Conservation (phyloP, 2,329 filamentous ascomycete genomes). For the Penicillium sp. region DNA sequence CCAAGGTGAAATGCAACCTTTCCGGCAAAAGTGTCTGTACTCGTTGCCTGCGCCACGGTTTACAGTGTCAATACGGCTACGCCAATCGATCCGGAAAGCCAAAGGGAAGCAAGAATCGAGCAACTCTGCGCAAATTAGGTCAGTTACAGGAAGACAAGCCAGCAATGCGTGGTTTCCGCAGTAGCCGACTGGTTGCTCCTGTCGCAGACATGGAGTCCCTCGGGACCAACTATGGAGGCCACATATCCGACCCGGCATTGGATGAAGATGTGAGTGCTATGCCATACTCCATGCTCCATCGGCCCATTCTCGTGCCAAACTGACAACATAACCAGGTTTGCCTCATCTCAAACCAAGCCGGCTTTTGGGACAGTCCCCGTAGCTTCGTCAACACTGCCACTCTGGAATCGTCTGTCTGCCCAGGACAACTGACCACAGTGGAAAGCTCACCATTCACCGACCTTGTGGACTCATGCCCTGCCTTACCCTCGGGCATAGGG, state of each 20-base stretch:
- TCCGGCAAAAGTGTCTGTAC: constrained; percentile 39
- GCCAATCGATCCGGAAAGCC: constrained; percentile 43
- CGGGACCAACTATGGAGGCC: constrained; percentile 3
- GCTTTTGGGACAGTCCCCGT: constrained; percentile 31
- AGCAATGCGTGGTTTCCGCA: constrained; percentile 18
- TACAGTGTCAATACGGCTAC: constrained; percentile 40
- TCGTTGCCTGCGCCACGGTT: constrained; percentile 39
- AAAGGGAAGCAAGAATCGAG: constrained; percentile 42
- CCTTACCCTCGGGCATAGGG: constrained; percentile 19
- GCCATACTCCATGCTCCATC: background rate
- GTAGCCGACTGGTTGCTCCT: constrained; percentile 14
- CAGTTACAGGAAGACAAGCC: constrained; percentile 36
- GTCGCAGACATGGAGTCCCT: constrained; percentile 15
- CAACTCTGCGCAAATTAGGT: constrained; percentile 38
- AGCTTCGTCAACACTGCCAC: constrained; percentile 20
- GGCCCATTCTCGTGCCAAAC: background rate
- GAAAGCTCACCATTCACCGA: constrained; percentile 21
- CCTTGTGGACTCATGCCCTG: constrained; percentile 16
- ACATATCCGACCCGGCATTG: constrained; percentile 14
- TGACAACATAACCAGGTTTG: constrained; percentile 13
- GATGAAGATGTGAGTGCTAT: constrained; percentile 21
- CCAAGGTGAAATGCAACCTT: constrained; percentile 43
- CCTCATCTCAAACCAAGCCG: constrained; percentile 18
- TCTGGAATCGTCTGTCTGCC: constrained; percentile 20
- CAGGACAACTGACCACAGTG: constrained; percentile 13